Base-by-base conservation (phyloP, 1,139 yeast genomes). In the Insectozyma bohioensis region DNA sequence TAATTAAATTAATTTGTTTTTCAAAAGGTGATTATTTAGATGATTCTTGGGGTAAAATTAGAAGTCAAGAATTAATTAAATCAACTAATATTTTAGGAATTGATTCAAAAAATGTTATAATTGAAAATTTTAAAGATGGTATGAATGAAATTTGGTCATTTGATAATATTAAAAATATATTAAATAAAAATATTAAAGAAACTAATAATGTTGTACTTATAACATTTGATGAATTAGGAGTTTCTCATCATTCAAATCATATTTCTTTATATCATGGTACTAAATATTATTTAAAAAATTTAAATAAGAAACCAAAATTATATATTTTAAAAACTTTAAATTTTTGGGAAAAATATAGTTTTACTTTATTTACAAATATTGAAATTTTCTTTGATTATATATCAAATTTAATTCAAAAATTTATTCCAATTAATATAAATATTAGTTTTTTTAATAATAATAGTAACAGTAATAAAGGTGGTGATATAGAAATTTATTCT, bases 181-280 rank as follows among this genome's bases (percentile, higher is more conserved):
- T 70, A 29, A 27, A 42, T 1, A 29, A 41, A 4, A 35, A 52
- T 19, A 37, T 39, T 1, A 37, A 34, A 12, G 12, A 30, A 9
- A 18, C 55, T 10, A 41, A 47, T 19, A 36, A 52, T 4, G 50
- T 64, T n/a, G 67, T 76, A 3, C 47, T 88, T 11, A 50, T 92
- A 23, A 86, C 97, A 0, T 92, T 94, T 59, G 99, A 92, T 57
- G 72, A 72, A 30, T 41, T 52, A 12, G 99, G 99, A 0, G 84
- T 92, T 2, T 87, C 97, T 0, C 68, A 72, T 34, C 99, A 94
- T 58, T 75, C 86, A 12, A 94, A 94, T 55, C 99, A 94, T 56
- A 75, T 67, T 23, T 74, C 95, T 1, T 58, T 85, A 28, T 72
- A 66, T 52, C 55, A 65, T 34, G 95, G 88, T 1, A 76, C 78